A percentile compares a stretch with the other conserved stretches of the same genome.
These are phyloP conservation scores for Sclerotinia borealis DNA, from an alignment of 2,329 filamentous ascomycete species.

Conservation along the genomic window DNA sequence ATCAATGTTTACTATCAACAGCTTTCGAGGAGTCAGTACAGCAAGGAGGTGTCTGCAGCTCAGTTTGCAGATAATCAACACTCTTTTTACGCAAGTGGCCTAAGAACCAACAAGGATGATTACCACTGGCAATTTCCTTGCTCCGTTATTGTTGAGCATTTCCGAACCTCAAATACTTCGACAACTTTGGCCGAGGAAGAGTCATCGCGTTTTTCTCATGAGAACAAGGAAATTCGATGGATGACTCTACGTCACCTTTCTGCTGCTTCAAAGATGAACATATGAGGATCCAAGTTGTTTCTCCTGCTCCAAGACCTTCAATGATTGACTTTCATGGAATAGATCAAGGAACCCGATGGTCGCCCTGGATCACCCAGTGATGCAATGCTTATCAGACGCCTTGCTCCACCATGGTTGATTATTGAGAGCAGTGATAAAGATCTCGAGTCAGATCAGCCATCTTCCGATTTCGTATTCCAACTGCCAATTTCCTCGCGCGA, in stretches of 20 bases:
- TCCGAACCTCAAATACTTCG: conserved; percentile 16
- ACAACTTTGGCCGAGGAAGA: conserved; percentile 23
- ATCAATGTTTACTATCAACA: no score
- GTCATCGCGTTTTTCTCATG: neutral
- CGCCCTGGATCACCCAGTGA: conserved; percentile 28
- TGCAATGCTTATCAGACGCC: conserved; percentile 29
- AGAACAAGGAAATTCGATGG: neutral
- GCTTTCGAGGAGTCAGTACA: no score
- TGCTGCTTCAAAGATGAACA: no score
- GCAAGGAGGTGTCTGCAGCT: no score
- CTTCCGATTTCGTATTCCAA: no score
- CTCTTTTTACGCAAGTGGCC: neutral
- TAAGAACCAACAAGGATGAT: neutral
- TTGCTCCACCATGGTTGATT: conserved; percentile 21
- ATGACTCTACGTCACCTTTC: no score
- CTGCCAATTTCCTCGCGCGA: no score
- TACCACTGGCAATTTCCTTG: neutral
- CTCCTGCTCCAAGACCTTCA: neutral
- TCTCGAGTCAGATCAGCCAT: conserved; percentile 18
- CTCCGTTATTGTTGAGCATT: neutral
- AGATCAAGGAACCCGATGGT: neutral
- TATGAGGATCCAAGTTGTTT: neutral
- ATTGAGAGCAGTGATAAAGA: conserved; percentile 17
- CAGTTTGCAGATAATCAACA: no score
- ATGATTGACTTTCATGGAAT: neutral